Evolutionary conservation across 1,139 yeast species (phyloP).

Genomic region (Magnusiomyces clavatus): DNA sequence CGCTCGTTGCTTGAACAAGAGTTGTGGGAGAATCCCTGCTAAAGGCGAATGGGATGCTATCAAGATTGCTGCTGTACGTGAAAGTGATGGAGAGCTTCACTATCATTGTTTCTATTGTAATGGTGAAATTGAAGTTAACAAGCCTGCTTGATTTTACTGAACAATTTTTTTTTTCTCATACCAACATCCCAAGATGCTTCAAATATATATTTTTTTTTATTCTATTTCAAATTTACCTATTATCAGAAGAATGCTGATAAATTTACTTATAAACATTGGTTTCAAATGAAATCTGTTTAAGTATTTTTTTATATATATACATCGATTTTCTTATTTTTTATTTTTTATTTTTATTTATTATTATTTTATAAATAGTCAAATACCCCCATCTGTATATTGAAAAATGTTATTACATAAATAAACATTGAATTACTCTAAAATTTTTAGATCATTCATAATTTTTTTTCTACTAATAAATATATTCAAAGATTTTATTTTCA

Average conservation of each 20-base stretch:
- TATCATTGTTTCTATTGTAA: slow-evolving; percentile 68
- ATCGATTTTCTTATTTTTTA: background rate
- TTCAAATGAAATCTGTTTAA: background rate
- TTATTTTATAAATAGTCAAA: background rate
- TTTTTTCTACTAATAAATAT: background rate
- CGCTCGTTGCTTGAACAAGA: slow-evolving; percentile 70
- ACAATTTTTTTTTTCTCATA: no score
- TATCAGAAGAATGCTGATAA: background rate
- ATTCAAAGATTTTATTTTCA: no score
- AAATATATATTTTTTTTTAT: background rate
- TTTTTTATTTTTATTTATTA: background rate
- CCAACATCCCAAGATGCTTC: background rate
- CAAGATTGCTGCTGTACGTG: slow-evolving; percentile 60
- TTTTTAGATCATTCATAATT: background rate
- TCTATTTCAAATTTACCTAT: background rate
- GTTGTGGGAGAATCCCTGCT: slow-evolving; percentile 86
- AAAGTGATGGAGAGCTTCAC: slow-evolving; percentile 33
- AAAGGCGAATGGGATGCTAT: slow-evolving; percentile 91
- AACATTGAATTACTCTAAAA: no score
- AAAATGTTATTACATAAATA: no score
- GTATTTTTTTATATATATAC: background rate
- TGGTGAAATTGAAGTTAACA: slow-evolving; percentile 43
- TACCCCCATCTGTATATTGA: no score
- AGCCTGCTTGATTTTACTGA: background rate
- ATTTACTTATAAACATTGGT: background rate